Evolutionary conservation across 1,284 basidiomycete species (phyloP), one percentile per base, ranked within the genome.

Genomic region (Stygiomarasmius scandens): DNA sequence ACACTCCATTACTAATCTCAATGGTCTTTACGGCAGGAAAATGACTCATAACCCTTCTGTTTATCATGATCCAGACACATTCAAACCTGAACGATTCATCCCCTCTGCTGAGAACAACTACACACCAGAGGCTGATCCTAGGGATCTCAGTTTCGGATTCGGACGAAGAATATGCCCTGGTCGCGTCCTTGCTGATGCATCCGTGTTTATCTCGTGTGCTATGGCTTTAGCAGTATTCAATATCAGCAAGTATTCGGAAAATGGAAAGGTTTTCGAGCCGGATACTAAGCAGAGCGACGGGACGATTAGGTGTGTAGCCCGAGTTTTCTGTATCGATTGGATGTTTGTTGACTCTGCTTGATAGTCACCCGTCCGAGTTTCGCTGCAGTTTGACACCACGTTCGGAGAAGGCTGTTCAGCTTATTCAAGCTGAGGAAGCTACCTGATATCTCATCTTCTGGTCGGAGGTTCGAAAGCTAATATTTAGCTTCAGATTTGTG

Each of bases 141-240:
- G 57, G 58, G 36, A 61, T 52, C 20, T 63, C 0, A 61, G 60
- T 5, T 74, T 71, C 54, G 72, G 73, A 1, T 72, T 69, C 48
- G 71, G 73, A 24, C 63, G 72, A 52, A 58, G 67, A 38, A 63
- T 65, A 16, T 69, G 66, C 32, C 66, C 67, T 25, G 67, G 67
- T 58, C 54, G 61, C n/a, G 61, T 61, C 14, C 62, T 75, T 36
- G 73, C 72, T 16, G 71, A 74, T 44, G 64, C 66, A 16, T 69
- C 70, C 0, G 58, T 73, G 9, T 75, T 67, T 56, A 60, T 72
- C 45, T 58, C 66, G 1, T 66, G 68, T 52, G 69, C 68, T 16
- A 69, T 67, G 63, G 60, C 64, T 3, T 66, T 75, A 8, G 67
- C 73, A 2, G 67, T 64, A 1, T 73, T 72, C 59, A 60, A 69